Conservation (phyloP, 805 yeast genomes). For the Wickerhamiella parazyma region DNA sequence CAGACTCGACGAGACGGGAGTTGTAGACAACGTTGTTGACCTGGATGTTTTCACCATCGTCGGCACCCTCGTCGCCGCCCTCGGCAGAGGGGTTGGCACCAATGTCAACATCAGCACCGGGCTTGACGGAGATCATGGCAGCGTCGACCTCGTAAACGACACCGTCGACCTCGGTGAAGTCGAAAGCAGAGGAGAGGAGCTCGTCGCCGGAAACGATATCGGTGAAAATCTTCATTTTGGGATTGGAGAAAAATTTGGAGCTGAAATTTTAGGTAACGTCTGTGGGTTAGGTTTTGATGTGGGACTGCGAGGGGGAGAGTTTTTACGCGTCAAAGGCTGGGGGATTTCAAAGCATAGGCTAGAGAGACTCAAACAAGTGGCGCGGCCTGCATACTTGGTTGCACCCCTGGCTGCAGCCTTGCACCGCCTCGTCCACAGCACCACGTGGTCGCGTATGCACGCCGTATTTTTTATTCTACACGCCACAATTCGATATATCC, state of each 20-base stretch:
- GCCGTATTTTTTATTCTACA: no score
- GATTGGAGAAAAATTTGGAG: slow-evolving; percentile 4
- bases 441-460: background rate
- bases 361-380: no score
- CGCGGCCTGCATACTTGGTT: no score
- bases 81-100: slow-evolving; percentile 99
- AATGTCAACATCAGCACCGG: slow-evolving; percentile 85
- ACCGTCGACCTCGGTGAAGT: slow-evolving; percentile 69
- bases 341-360: no score
- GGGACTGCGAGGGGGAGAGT: no score
- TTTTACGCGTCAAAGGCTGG: no score
- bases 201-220: slow-evolving; percentile 93
- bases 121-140: slow-evolving; percentile 71
- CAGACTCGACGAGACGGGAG: slow-evolving; percentile 92
- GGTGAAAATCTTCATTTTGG: slow-evolving; percentile 28
- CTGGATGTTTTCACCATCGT: slow-evolving; percentile 72
- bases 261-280: slow-evolving; percentile 1
- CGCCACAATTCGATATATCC: no score
- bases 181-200: slow-evolving; percentile 90
- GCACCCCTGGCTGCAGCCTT: background rate
- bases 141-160: slow-evolving; percentile 97
- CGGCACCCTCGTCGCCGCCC: slow-evolving; percentile 71
- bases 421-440: background rate
- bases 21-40: slow-evolving; percentile 98
- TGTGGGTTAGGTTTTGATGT: background rate